A percentile compares a stretch with the other conserved stretches of the same genome.
These are phyloP conservation scores for Gypsophila paniculata DNA, from an alignment of 179 eudicot genomes.

Conservation along the genomic window DNA sequence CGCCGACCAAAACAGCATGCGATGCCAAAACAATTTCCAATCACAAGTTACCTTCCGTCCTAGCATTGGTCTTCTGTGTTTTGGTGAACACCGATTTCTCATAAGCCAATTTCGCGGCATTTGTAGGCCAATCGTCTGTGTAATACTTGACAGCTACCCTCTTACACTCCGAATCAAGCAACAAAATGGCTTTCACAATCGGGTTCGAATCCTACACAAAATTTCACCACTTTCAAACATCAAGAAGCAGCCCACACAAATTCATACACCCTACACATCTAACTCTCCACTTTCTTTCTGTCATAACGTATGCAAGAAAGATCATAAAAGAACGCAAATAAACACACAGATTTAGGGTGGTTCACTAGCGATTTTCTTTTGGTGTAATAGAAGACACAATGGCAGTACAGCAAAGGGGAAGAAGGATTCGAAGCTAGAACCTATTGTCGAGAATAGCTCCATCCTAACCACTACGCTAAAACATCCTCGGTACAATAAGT, in stretches of 20 bases:
- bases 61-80: conserved; percentile 79
- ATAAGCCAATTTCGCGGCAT: conserved; percentile 59
- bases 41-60: conserved; percentile 57
- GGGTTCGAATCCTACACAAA: conserved; percentile 53
- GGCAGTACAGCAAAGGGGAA: too few relatives aligned
- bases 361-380: too few relatives aligned
- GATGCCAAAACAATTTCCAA: background rate
- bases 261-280: background rate
- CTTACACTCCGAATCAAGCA: conserved; percentile 76
- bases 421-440: too few relatives aligned
- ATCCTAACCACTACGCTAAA: too few relatives aligned
- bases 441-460: too few relatives aligned
- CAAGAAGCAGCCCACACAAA: conserved; percentile 6
- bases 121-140: conserved; percentile 80
- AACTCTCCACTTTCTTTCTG: background rate
- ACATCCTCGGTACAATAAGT: too few relatives aligned
- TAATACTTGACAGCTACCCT: conserved; percentile 73
- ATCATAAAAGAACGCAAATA: too few relatives aligned
- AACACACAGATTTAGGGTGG: too few relatives aligned
- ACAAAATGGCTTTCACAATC: conserved; percentile 54
- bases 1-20: background rate
- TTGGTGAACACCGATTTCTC: conserved; percentile 75
- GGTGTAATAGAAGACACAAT: too few relatives aligned
- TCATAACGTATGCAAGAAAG: background rate
- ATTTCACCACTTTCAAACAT: conserved; percentile 16